Evolutionary conservation across 2,329 filamentous ascomycete genomes (phyloP).

Genomic region (Fusarium annulatum): DNA sequence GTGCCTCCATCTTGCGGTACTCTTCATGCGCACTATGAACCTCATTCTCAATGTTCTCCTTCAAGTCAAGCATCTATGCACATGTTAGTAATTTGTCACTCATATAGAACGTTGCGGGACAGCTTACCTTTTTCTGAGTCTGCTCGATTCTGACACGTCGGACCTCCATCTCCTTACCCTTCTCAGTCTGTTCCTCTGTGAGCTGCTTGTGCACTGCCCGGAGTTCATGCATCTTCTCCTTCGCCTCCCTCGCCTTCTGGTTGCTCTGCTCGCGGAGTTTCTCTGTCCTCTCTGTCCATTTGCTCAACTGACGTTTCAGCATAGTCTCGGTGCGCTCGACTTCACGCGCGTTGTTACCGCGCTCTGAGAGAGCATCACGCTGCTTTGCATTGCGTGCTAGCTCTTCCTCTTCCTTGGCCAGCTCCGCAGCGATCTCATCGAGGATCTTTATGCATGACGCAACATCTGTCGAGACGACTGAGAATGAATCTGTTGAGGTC

Average conservation of each 20-base stretch:
- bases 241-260: slow-evolving; percentile 83
- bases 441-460: slow-evolving; percentile 88
- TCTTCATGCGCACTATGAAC: slow-evolving; percentile 91
- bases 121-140: slow-evolving; percentile 92
- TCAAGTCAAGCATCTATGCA: slow-evolving; percentile 90
- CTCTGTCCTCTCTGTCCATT: slow-evolving; percentile 88
- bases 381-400: slow-evolving; percentile 82
- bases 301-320: slow-evolving; percentile 83
- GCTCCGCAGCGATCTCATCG: slow-evolving; percentile 85
- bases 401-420: slow-evolving; percentile 93
- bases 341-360: slow-evolving; percentile 89
- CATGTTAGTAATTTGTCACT: slow-evolving; percentile 35
- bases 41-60: slow-evolving; percentile 96
- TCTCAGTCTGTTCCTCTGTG: slow-evolving; percentile 85
- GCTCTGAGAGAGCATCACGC: slow-evolving; percentile 86
- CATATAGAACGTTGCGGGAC: not conserved
- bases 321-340: slow-evolving; percentile 89
- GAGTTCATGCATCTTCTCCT: slow-evolving; percentile 90
- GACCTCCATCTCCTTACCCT: slow-evolving; percentile 91
- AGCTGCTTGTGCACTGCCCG: slow-evolving; percentile 81
- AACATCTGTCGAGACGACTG: slow-evolving; percentile 85
- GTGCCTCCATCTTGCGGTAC: slow-evolving; percentile 96
- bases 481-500: slow-evolving; percentile 90
- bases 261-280: slow-evolving; percentile 83
- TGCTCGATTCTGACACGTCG: slow-evolving; percentile 94